Conservation (phyloP, 169 alveolate genomes). For the Plasmodium adleri region DNA sequence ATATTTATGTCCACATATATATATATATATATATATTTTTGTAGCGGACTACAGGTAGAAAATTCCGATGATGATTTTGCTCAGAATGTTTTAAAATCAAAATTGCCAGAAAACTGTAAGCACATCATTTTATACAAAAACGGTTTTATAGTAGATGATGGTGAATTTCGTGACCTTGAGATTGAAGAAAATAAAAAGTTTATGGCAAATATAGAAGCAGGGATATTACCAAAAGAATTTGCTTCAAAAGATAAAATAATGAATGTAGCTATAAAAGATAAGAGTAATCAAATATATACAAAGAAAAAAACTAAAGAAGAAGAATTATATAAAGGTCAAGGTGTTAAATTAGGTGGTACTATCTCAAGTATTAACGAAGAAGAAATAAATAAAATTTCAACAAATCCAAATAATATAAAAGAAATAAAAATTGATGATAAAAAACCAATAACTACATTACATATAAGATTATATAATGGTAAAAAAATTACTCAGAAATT, state of each 20-base stretch:
- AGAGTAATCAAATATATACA: constrained; percentile 75
- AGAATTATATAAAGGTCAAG: constrained; percentile 58
- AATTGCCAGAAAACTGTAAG: constrained; percentile 61
- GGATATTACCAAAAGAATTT: constrained; percentile 94
- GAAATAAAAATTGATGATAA: constrained; percentile 37
- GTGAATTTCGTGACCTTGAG: constrained; percentile 91
- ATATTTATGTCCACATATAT: neutral
- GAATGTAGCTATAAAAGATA: constrained; percentile 80
- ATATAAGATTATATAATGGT: constrained; percentile 66
- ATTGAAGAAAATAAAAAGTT: constrained; percentile 91
- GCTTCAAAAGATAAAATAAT: constrained; percentile 80
- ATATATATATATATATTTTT: neutral
- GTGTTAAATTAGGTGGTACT: constrained; percentile 48
- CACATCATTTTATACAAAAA: constrained; percentile 86
- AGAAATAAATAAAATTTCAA: constrained; percentile 46
- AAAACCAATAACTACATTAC: constrained; percentile 48
- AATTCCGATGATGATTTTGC: constrained; percentile 53
- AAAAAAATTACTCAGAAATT: constrained; percentile 49
- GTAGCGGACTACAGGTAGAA: constrained; percentile 62
- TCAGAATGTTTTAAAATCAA: constrained; percentile 21
- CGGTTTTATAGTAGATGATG: constrained; percentile 95
- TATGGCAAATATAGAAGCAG: constrained; percentile 92
- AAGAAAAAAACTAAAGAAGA: constrained; percentile 38
- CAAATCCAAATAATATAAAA: constrained; percentile 24
- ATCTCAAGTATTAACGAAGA: constrained; percentile 19